Evolutionary conservation across 1,139 yeast species (phyloP).

Genomic region (Spathaspora sp.): DNA sequence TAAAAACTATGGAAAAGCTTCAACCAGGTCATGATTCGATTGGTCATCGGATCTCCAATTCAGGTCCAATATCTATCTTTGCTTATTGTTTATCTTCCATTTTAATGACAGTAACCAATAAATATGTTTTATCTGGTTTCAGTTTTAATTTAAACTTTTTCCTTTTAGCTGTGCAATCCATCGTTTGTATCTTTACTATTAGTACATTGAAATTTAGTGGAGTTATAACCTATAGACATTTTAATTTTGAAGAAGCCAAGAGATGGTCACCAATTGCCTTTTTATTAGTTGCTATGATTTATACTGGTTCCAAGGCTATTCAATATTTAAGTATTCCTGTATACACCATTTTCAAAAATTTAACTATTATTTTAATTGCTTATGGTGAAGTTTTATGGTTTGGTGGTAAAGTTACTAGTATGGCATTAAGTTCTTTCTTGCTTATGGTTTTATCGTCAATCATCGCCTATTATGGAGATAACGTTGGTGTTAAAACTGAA

Average conservation of each 20-base stretch:
- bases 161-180: conserved; percentile 75
- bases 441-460: conserved; percentile 95
- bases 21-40: conserved; percentile 15
- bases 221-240: conserved; percentile 81
- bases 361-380: conserved; percentile 94
- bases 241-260: conserved; percentile 84
- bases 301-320: conserved; percentile 93
- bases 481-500: conserved; percentile 37
- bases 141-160: conserved; percentile 89
- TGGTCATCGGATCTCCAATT: conserved; percentile 59
- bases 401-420: conserved; percentile 86
- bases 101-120: conserved; percentile 97
- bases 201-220: conserved; percentile 69
- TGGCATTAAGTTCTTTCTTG: conserved; percentile 85
- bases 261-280: conserved; percentile 95
- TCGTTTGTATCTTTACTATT: conserved; percentile 78
- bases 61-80: conserved; percentile 82
- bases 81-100: conserved; percentile 92
- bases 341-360: conserved; percentile 95
- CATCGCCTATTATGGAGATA: conserved; percentile 92
- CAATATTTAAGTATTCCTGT: conserved; percentile 91
- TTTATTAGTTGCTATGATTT: conserved; percentile 87
- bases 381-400: conserved; percentile 98
- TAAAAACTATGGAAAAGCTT: conserved; percentile 41
- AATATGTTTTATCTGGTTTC: conserved; percentile 82